Conservation (phyloP, 495 filamentous ascomycete species). For the Penicillium verhagenii region DNA sequence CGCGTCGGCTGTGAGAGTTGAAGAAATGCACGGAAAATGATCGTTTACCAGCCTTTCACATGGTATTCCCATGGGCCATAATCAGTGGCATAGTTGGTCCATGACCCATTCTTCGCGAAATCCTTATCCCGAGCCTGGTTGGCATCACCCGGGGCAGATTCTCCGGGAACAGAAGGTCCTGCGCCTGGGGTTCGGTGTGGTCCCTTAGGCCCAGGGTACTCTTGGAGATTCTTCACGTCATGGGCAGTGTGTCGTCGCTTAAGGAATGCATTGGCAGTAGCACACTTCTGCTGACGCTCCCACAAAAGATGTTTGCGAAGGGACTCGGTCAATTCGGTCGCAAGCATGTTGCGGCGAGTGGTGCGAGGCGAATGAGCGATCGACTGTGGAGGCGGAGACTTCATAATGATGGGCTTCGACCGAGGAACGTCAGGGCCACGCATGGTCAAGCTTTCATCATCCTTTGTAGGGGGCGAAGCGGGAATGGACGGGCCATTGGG, state of each 20-base stretch:
- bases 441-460: slow-evolving; percentile 70
- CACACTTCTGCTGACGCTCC: slow-evolving; percentile 87
- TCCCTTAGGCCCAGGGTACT: slow-evolving; percentile 58
- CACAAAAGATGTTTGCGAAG: slow-evolving; percentile 76
- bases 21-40: not conserved
- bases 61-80: slow-evolving; percentile 68
- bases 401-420: slow-evolving; percentile 84
- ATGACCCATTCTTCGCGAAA: slow-evolving; percentile 57
- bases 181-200: slow-evolving; percentile 22
- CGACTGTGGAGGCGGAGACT: slow-evolving; percentile 50
- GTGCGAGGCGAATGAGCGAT: slow-evolving; percentile 83
- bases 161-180: slow-evolving; percentile 15
- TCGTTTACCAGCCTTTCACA: slow-evolving; percentile 62
- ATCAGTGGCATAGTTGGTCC: slow-evolving; percentile 61
- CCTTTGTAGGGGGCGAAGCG: slow-evolving; percentile 68
- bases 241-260: slow-evolving; percentile 91
- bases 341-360: slow-evolving; percentile 94
- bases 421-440: slow-evolving; percentile 68
- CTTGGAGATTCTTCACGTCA: slow-evolving; percentile 78
- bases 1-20: not conserved
- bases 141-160: slow-evolving; percentile 18
- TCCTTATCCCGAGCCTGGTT: slow-evolving; percentile 42
- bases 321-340: slow-evolving; percentile 85
- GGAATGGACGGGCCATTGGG: slow-evolving; percentile 73
- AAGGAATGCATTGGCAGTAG: slow-evolving; percentile 81